Conservation (phyloP, 2,329 filamentous ascomycete species). For the Epichloe coenophiala region DNA sequence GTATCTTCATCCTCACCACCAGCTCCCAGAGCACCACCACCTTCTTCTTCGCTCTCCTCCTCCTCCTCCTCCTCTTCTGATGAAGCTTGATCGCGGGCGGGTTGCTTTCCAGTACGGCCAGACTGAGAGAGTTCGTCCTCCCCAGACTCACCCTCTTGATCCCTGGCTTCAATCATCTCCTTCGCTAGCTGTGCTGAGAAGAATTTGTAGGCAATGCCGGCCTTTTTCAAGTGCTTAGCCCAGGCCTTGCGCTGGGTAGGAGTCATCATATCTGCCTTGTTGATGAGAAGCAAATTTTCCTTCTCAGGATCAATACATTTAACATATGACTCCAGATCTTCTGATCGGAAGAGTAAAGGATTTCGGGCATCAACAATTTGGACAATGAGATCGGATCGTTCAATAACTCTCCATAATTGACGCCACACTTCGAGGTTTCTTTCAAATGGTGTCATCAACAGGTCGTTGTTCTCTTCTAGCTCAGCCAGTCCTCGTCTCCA, state of each 20-base stretch:
- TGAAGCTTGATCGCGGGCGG: constrained; percentile 10
- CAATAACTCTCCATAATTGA: constrained; percentile 95
- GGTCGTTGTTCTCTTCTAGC: constrained; percentile 81
- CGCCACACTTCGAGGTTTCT: constrained; percentile 96
- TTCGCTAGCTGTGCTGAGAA: constrained; percentile 91
- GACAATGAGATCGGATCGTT: constrained; percentile 86
- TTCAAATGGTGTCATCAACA: constrained; percentile 97
- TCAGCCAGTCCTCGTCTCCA: constrained; percentile 89
- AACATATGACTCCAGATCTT: constrained; percentile 87
- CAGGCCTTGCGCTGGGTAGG: constrained; percentile 65
- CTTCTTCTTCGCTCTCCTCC: constrained; percentile 29
- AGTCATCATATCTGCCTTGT: constrained; percentile 99
- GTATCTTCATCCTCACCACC: constrained; percentile 42
- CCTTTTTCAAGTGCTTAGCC: constrained; percentile 73
- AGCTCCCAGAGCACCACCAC: constrained; percentile 11
- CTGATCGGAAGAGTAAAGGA: constrained; percentile 83
- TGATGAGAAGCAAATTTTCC: constrained; percentile 83
- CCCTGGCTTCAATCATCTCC: constrained; percentile 66
- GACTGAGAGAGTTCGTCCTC: constrained; percentile 15
- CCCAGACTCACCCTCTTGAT: constrained; percentile 37
- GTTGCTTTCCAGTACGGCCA: constrained; percentile 16
- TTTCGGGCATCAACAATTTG: constrained; percentile 98
- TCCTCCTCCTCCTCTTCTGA: constrained; percentile 14
- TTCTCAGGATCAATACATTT: constrained; percentile 83
- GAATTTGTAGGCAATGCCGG: constrained; percentile 82